Conservation (phyloP, 2,329 filamentous ascomycete genomes). For the Fusarium sp. region DNA sequence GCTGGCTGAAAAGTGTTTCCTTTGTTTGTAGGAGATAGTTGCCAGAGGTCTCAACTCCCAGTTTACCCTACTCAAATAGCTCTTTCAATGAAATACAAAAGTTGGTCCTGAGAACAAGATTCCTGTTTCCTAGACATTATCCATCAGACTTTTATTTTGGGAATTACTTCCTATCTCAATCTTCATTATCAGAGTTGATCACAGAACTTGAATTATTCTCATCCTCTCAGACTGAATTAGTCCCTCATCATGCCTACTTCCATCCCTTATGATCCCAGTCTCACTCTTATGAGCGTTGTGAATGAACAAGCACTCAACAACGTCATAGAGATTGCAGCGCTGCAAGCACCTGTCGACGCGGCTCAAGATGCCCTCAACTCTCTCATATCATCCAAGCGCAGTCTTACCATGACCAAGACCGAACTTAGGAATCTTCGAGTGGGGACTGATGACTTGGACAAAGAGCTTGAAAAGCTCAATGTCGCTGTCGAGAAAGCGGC, state of each 20-base stretch:
- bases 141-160: no score
- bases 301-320: neutral
- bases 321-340: neutral
- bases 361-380: constrained; percentile 38
- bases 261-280: constrained; percentile 31
- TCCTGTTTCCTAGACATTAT: no score
- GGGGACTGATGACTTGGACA: neutral
- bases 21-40: no score
- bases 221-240: no score
- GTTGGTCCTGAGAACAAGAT: no score
- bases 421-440: constrained; percentile 33
- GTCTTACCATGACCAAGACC: constrained; percentile 37
- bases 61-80: no score
- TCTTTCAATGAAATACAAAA: no score
- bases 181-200: no score
- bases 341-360: constrained; percentile 19
- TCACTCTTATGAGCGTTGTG: constrained; percentile 21
- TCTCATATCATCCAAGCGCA: constrained; percentile 22
- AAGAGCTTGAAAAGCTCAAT: neutral
- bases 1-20: no score
- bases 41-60: no score
- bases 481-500: neutral
- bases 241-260: constrained; percentile 17
- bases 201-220: no score
- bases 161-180: no score